These are phyloP conservation scores for Linderniella brevidens DNA, from an alignment of 257 asterid genomes.

Conservation along the genomic window DNA sequence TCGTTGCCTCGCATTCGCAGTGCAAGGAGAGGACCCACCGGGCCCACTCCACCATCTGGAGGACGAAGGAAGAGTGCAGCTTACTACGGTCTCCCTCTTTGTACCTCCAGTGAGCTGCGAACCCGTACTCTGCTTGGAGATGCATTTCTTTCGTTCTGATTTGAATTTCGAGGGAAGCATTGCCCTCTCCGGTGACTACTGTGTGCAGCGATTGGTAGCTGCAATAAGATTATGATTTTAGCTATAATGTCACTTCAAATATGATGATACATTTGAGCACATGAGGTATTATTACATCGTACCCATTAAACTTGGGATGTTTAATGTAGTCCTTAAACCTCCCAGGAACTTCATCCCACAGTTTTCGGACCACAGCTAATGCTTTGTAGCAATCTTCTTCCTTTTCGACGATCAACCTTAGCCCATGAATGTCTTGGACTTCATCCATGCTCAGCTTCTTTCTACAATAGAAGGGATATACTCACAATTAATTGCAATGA, in stretches of 20 bases:
- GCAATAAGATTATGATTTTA: too few species aligned
- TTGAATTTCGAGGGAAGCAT: conserved; percentile 85
- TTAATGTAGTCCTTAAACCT: conserved; percentile 79
- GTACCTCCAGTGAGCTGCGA: conserved; percentile 97
- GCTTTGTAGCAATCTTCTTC: conserved; percentile 91
- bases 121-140: conserved; percentile 93
- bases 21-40: conserved; percentile 97
- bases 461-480: too few species aligned
- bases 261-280: too few species aligned
- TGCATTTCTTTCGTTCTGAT: conserved; percentile 96
- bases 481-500: too few species aligned
- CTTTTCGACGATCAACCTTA: conserved; percentile 74
- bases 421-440: conserved; percentile 83
- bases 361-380: conserved; percentile 46
- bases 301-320: conserved; percentile 81
- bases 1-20: conserved; percentile 76
- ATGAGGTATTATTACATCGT: conserved; percentile 3
- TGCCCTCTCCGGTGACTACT: conserved; percentile 58
- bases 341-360: conserved; percentile 80
- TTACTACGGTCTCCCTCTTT: conserved; percentile 82
- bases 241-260: too few species aligned
- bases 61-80: conserved; percentile 60
- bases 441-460: conserved; percentile 82
- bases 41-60: conserved; percentile 99
- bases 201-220: conserved; percentile 90